Percentiles rank a stretch among this genome's conserved stretches.
phyloP scores from a whole-genome alignment of 2,329 filamentous ascomycete genomes.

The Corinectria fuckeliana region DNA sequence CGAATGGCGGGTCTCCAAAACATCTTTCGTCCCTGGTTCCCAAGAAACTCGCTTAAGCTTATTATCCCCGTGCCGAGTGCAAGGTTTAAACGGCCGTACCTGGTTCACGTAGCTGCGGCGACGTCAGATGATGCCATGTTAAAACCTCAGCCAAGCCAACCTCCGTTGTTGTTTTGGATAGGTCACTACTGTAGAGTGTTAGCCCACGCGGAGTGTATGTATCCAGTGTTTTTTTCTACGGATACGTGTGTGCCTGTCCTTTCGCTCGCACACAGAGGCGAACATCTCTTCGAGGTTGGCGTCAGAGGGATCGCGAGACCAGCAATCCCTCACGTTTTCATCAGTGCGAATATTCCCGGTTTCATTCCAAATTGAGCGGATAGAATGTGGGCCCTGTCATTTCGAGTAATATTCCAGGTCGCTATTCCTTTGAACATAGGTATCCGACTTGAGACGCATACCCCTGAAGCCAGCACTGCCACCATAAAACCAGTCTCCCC shows the following conservation, averaged over 20 bases:
- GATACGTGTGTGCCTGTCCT: neutral
- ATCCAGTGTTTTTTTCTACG: neutral
- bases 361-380: no score
- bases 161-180: neutral
- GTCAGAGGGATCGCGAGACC: no score
- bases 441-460: no score
- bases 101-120: neutral
- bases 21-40: neutral
- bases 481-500: no score
- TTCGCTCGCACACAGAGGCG: neutral
- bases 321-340: no score
- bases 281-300: neutral
- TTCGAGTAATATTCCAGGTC: no score
- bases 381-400: no score
- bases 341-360: no score
- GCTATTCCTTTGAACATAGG: no score
- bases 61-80: neutral
- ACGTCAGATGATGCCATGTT: neutral
- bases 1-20: neutral
- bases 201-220: neutral
- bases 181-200: neutral
- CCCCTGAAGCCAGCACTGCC: no score
- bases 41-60: neutral
- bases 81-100: neutral
- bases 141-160: neutral